Percentiles rank a stretch among this genome's conserved stretches.
Conservation (phyloP, 352 stramenopile species). For the Achlya hypogyna region DNA sequence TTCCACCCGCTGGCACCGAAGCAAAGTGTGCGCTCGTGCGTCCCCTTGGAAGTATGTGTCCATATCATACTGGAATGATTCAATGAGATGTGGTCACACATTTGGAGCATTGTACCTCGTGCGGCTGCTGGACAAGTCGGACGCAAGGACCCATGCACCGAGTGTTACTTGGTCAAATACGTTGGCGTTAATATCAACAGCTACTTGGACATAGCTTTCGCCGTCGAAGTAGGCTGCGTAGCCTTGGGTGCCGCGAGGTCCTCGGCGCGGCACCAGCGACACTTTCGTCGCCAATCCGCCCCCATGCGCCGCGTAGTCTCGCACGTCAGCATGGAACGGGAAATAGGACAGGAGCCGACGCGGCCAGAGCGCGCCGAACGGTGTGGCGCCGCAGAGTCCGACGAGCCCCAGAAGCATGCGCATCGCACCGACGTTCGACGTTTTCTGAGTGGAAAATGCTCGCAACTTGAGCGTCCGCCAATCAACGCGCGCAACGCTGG, state of each 20-base stretch:
- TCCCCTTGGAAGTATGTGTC: neutral
- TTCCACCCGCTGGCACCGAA: neutral
- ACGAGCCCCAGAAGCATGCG: neutral
- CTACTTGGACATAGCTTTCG: slow-evolving; percentile 8
- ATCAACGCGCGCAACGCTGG: neutral
- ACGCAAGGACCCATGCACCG: slow-evolving; percentile 14
- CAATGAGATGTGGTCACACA: neutral
- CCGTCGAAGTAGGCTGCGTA: slow-evolving; percentile 8
- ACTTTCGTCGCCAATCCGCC: neutral
- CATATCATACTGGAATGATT: neutral
- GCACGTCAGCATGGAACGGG: slow-evolving; percentile 5
- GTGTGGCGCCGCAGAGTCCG: neutral
- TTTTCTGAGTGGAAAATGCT: neutral
- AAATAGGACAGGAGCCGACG: slow-evolving; percentile 14
- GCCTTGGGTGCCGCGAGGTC: neutral
- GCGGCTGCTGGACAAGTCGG: neutral
- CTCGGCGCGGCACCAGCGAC: neutral
- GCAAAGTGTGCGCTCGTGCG: neutral
- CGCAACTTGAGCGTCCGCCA: neutral
- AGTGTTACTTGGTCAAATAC: slow-evolving; percentile 8
- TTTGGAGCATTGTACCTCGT: neutral
- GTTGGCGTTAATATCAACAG: slow-evolving; percentile 10
- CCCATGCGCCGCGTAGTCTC: neutral
- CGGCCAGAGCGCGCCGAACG: slow-evolving; percentile 10
- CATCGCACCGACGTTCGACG: neutral